Base-by-base conservation (phyloP, 163 green algal species). In the Prototheca wickerhamii region DNA sequence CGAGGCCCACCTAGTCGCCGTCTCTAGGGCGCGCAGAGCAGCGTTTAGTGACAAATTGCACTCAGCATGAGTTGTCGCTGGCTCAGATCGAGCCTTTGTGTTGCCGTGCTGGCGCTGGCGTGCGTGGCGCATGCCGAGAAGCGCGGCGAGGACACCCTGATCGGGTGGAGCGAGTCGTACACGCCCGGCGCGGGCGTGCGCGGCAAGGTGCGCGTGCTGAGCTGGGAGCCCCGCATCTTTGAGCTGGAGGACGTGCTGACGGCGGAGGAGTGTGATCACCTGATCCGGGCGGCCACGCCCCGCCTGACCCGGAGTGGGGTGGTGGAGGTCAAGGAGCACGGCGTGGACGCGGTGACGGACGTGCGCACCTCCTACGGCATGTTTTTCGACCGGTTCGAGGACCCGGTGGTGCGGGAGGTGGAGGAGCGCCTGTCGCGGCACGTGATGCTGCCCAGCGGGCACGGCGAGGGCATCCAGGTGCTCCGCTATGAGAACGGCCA, bases 331-430 rank as follows among this genome's bases (percentile, higher is more conserved):
- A 56, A 68, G 3, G 56, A 49, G 28, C 60, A 51, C 2, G 79
- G 75, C 44, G 62, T 51, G n/a, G 65, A 60, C n/a, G 58, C 68
- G 23, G 44, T 76, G 51, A 69, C 65, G 33, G 51, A 86, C 34
- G 83, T 87, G 31, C 69, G 83, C 28, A 88, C 81, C n/a, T 49
- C 20, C 53, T 50, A 63, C 6, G 83, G 83, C 26, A 81, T 75
- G 49, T 90, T 90, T 51, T 65, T 90, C 15, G 40, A 72, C 4
- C 70, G 76, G 5, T 63, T 55, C 0, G 67, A 89, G 42, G 72
- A 86, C 56, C 34, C 63, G 0, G 73, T 84, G 7, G 40, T 88
- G 0, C 32, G 6, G 21, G 20, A 28, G 23, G 29, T 67, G 1
- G 46, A 67, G 72, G 15, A 54, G 6, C 29, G 32, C 21, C 59